Conservation (phyloP, 257 asterid genomes). For the Penstemon newberryi region DNA sequence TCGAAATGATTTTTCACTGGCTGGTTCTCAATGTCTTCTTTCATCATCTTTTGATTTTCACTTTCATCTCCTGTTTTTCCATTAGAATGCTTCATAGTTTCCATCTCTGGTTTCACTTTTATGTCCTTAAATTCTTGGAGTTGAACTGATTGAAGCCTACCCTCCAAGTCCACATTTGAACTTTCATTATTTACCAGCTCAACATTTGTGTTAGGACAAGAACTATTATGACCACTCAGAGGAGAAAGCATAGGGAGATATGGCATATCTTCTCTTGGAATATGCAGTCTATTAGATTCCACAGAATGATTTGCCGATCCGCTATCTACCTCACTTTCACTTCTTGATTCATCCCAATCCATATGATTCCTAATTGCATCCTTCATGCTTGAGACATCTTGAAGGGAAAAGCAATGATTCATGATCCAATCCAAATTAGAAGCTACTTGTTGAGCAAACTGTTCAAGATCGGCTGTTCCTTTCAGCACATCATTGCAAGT, state of each 20-base stretch:
- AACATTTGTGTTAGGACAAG: slow-evolving; percentile 19
- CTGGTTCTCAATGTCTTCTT: slow-evolving; percentile 47
- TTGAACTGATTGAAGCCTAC: slow-evolving; percentile 41
- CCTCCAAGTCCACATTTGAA: slow-evolving; percentile 36
- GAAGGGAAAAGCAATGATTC: slow-evolving; percentile 81
- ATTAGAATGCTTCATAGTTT: slow-evolving; percentile 36
- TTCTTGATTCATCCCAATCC: slow-evolving; percentile 70
- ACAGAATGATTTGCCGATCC: slow-evolving; percentile 41
- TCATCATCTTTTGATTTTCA: slow-evolving; percentile 34
- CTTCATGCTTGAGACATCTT: slow-evolving; percentile 81
- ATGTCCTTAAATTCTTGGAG: slow-evolving; percentile 46
- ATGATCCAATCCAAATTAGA: slow-evolving; percentile 70
- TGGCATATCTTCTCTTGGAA: slow-evolving; percentile 23
- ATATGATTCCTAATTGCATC: slow-evolving; percentile 53
- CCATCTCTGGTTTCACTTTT: slow-evolving; percentile 41
- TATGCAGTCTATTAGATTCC: slow-evolving; percentile 34
- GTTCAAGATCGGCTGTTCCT: slow-evolving; percentile 51
- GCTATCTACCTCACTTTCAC: slow-evolving; percentile 59
- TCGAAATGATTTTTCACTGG: slow-evolving; percentile 41
- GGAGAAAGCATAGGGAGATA: slow-evolving; percentile 30
- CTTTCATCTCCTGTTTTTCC: slow-evolving; percentile 36
- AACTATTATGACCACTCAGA: slow-evolving; percentile 22
- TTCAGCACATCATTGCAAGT: slow-evolving; percentile 57
- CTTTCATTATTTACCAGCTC: slow-evolving; percentile 37
- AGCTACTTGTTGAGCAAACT: slow-evolving; percentile 51